Evolutionary conservation across 2,329 filamentous ascomycete species (phyloP), one percentile per base, ranked within the genome.

Genomic region (Coniochaeta prunicola): DNA sequence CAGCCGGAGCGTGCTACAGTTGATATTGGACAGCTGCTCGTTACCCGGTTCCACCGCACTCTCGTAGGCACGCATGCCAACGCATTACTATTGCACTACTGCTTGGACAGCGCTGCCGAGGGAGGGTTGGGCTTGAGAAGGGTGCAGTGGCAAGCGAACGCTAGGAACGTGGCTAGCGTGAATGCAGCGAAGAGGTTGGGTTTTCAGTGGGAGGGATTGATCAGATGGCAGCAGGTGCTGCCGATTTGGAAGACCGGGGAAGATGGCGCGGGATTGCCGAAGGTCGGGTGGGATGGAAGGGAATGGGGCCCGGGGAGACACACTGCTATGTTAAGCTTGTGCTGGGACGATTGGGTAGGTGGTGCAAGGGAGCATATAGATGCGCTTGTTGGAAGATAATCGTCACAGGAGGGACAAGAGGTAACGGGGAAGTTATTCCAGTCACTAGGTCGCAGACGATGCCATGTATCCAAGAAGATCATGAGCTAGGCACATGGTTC

Each of bases 21-120:
- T 60, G 57, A 66, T 64, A n/a, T 68, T 69, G 59, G 66, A 70
- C 9, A 74, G 74, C 15, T 68, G 69, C 50, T 69, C 9, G 60
- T 74, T 15, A 71, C 71, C 1, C 33, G 59, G 2, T 74, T 68
- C 58, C 71, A 74, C 53, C 64, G 66, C 28, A 73, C 71, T 7
- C 69, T 73, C 57, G 71, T 75, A 28, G 66, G 67, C 21, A 70
- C 66, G 4, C 67, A 73, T 57, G 65, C 71, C 24, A 65, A 69
- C 15, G 71, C 70, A 5, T 63, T 75, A 21, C 50, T 74, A 58
- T 57, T 74, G 56, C 67, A 68, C 42, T 66, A 70, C 59, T 68
- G 67, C 8, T 61, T 67, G 15, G 55, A 36, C 10, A 21, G 45
- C 4, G 34, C 53, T 1, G 64, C 48, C 10, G 54, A 63, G 10